A percentile compares a stretch with the other conserved stretches of the same genome.
Evolutionary conservation across 352 stramenopile genomes (phyloP).

Genomic region (Aphanomyces cochlioides): DNA sequence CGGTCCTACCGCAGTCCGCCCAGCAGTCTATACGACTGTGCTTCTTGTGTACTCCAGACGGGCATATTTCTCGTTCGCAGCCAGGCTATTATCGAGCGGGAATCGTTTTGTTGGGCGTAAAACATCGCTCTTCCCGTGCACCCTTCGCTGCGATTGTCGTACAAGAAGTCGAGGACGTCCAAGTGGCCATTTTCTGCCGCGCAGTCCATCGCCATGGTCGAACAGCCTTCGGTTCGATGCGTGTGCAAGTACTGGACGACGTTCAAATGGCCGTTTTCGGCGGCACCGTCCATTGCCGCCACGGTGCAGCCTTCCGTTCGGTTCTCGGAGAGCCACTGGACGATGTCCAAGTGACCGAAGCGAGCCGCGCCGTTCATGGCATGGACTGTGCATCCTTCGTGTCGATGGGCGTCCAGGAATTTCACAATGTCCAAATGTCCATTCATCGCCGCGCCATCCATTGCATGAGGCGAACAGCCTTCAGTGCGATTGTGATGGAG

Average conservation of each 20-base stretch:
- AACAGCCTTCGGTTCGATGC: conserved; percentile 31
- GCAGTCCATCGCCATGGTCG: conserved; percentile 31
- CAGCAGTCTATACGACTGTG: neutral
- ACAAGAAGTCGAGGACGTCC: conserved; percentile 35
- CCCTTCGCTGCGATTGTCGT: conserved; percentile 41
- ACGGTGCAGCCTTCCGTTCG: conserved; percentile 8
- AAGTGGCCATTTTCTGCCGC: conserved; percentile 37
- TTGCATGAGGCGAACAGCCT: neutral
- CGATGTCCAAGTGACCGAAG: conserved; percentile 7
- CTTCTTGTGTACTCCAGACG: neutral
- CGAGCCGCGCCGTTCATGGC: conserved; percentile 18
- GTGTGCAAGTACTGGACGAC: conserved; percentile 33
- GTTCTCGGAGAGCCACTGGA: neutral
- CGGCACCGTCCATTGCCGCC: conserved; percentile 31
- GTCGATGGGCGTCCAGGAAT: neutral
- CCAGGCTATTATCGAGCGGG: neutral
- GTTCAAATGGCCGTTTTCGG: conserved; percentile 27
- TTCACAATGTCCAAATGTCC: conserved; percentile 20
- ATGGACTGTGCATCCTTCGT: conserved; percentile 10
- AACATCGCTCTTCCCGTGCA: conserved; percentile 35
- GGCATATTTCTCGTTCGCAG: conserved; percentile 23
- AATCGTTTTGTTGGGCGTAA: conserved; percentile 38
- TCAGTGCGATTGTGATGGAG: conserved; percentile 3
- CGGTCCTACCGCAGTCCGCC: too few species aligned
- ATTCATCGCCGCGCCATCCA: conserved; percentile 10